phyloP scores from a whole-genome alignment of 768 basidiomycete species.

The Lactarius trivialis region DNA sequence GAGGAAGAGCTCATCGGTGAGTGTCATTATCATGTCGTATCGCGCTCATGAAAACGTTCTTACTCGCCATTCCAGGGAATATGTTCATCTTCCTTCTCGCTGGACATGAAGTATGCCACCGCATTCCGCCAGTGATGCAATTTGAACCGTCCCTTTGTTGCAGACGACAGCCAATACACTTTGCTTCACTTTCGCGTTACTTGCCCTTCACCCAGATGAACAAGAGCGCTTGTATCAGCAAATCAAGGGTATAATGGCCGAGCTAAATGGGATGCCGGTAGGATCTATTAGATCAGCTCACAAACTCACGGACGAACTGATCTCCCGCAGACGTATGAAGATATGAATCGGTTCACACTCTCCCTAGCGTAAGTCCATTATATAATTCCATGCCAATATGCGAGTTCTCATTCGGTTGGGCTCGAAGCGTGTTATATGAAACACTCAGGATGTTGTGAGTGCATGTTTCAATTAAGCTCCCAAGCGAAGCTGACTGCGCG shows the following conservation, averaged over 20 bases:
- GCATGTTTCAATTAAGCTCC: background rate
- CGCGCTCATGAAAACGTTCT: background rate
- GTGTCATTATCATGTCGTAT: background rate
- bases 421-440: conserved; percentile 42
- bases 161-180: conserved; percentile 37
- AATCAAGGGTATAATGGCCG: conserved; percentile 31
- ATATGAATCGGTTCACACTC: conserved; percentile 22
- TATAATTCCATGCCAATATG: background rate
- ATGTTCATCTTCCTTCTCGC: conserved; percentile 33
- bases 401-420: background rate
- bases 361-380: conserved; percentile 20
- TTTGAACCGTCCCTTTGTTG: no score
- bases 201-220: conserved; percentile 38
- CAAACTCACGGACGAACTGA: background rate
- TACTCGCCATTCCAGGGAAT: conserved; percentile 15
- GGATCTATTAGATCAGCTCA: background rate
- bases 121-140: no score
- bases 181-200: conserved; percentile 35
- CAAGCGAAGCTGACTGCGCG: background rate
- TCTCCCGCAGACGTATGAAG: conserved; percentile 22
- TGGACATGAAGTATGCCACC: conserved; percentile 29
- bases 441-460: conserved; percentile 38
- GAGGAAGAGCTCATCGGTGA: conserved; percentile 25
- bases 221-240: conserved; percentile 37
- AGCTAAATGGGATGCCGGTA: conserved; percentile 25